Conservation (phyloP, 2,329 filamentous ascomycete genomes). For the Dactylellina drechsleri region DNA sequence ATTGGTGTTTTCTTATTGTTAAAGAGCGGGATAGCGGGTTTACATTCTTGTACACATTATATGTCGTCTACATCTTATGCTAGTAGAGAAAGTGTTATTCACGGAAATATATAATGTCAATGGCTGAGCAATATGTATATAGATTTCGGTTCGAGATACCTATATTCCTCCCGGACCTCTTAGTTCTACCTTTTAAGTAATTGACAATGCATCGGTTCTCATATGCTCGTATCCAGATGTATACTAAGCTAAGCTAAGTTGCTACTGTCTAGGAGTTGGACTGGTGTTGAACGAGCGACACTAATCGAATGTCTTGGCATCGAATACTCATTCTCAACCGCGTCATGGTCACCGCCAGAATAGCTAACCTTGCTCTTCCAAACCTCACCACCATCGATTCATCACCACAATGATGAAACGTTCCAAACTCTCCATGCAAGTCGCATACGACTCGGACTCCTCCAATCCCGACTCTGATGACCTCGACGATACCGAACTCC, state of each 20-base stretch:
- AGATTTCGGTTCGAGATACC: too few relatives aligned
- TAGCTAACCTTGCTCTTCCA: neutral
- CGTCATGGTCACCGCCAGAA: neutral
- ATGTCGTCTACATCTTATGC: neutral
- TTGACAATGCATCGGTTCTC: too few relatives aligned
- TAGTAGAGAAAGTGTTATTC: too few relatives aligned
- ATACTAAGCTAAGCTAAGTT: too few relatives aligned
- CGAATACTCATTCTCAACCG: neutral
- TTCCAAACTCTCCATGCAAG: constrained; percentile 50
- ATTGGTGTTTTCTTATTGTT: too few relatives aligned
- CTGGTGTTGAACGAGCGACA: constrained; percentile 7
- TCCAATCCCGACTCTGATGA: constrained; percentile 65
- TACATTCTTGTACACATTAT: neutral
- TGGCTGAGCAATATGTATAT: too few relatives aligned
- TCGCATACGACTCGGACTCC: constrained; percentile 61
- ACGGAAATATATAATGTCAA: too few relatives aligned
- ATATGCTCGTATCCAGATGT: too few relatives aligned
- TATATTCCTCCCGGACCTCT: too few relatives aligned
- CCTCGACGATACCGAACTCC: constrained; percentile 63
- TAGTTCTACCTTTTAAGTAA: too few relatives aligned
- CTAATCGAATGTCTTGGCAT: constrained; percentile 9
- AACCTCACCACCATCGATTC: neutral
- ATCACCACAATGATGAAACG: constrained; percentile 49
- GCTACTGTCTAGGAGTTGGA: too few relatives aligned
- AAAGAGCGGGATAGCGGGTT: too few relatives aligned